Base-by-base conservation (phyloP, 371 early-diverging fungal species). In the Mucor indicus region DNA sequence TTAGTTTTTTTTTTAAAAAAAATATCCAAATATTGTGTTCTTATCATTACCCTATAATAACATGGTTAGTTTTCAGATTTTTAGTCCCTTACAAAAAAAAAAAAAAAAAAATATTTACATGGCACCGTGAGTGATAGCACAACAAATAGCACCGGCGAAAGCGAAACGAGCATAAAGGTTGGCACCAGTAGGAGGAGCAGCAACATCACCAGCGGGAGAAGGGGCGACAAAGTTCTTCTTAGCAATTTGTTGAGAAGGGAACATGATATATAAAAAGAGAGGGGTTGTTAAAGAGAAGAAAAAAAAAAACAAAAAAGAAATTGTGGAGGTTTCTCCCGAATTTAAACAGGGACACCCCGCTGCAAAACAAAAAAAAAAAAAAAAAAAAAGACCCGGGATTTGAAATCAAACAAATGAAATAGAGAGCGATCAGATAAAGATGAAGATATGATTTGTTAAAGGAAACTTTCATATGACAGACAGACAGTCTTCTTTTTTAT, bases 101-200 rank as follows among this genome's bases (percentile, higher is more conserved):
- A 11, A 36, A 6, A 25, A 25, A 35, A n/a, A n/a, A n/a, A n/a
- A n/a, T n/a, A 60, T 55, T 55, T 61, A 56, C 75, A 84, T 77
- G 55, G 81, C 85, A 73, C 85, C 85, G 74, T 87, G 87, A 62
- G 87, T 87, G 67, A 87, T 69, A 62, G 71, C 64, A 64, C 87
- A 87, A 74, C 87, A 83, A 53, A 84, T 51, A 51, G 85, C 85
- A 68, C 87, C 87, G 39, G 87, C 85, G 55, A 85, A 72, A 44
- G 87, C 87, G 67, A 83, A 86, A 65, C 87, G 83, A 41, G 83
- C 77, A 45, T 86, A 86, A 31, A 86, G 76, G 57, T 60, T 58
- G 44, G 69, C 75, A 56, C 87, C 87, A 50, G 84, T 74, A 48
- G 77, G 69, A 38, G 69, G 57, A 46, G 69, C 57, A 46, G 68